These are phyloP conservation scores for Suhomyces guaymorum DNA, from an alignment of 1,139 yeast genomes.

Conservation along the genomic window DNA sequence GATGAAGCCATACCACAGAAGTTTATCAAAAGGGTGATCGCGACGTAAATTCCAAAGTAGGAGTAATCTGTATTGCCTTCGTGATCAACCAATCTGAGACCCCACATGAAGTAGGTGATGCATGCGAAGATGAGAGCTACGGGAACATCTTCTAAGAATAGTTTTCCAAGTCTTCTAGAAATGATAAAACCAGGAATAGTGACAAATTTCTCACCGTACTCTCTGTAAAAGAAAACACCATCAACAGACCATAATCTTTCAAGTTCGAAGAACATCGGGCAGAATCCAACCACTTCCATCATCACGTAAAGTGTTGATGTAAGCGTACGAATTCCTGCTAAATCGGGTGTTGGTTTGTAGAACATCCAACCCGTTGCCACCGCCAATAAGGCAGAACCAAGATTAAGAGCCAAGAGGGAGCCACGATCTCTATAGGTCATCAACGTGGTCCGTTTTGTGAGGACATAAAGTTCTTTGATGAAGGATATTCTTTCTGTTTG, in stretches of 20 bases:
- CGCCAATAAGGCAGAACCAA: conserved; percentile 61
- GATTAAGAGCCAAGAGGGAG: conserved; percentile 53
- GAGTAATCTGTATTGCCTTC: conserved; percentile 25
- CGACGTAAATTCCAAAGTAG: conserved; percentile 63
- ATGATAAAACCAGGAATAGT: conserved; percentile 65
- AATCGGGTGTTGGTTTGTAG: conserved; percentile 58
- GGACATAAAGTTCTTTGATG: conserved; percentile 49
- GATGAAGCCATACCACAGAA: conserved; percentile 59
- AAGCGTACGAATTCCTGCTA: conserved; percentile 68
- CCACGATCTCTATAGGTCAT: conserved; percentile 60
- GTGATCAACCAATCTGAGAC: conserved; percentile 45
- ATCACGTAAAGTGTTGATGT: conserved; percentile 67
- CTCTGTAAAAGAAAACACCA: conserved; percentile 69
- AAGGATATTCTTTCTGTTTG: conserved; percentile 32
- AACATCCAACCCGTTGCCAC: conserved; percentile 75
- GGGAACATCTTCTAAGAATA: conserved; percentile 69
- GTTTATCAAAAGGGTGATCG: conserved; percentile 57
- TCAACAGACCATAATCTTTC: conserved; percentile 72
- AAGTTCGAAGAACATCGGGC: conserved; percentile 69
- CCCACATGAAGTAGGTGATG: conserved; percentile 78
- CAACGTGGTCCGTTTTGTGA: conserved; percentile 56
- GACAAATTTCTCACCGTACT: conserved; percentile 70
- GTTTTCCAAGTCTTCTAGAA: conserved; percentile 66
- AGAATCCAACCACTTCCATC: conserved; percentile 66
- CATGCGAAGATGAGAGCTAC: conserved; percentile 59